Conservation (phyloP, 2,329 filamentous ascomycete species). For the Alternaria arbusti region DNA sequence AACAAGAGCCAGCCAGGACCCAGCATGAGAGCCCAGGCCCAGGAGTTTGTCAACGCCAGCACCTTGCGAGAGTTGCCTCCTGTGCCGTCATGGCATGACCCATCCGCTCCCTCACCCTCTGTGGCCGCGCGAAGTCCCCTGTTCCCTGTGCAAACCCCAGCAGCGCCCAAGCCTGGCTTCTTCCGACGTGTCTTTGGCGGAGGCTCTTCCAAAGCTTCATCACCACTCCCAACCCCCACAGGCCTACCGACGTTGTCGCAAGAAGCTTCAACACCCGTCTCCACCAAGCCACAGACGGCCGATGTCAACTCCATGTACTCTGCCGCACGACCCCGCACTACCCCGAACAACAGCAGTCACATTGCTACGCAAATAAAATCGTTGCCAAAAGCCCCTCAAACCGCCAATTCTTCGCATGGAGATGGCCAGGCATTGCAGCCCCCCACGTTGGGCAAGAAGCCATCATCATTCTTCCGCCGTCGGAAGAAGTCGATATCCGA, state of each 20-base stretch:
- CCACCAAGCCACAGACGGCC: conserved; percentile 26
- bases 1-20: conserved; percentile 52
- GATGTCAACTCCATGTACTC: conserved; percentile 42
- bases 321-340: conserved; percentile 44
- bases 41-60: conserved; percentile 57
- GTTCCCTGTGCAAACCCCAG: conserved; percentile 49
- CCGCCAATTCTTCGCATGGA: conserved; percentile 27
- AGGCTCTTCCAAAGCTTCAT: conserved; percentile 63
- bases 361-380: conserved; percentile 58
- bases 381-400: conserved; percentile 34
- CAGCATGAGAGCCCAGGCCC: conserved; percentile 54
- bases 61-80: conserved; percentile 52
- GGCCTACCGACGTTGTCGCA: conserved; percentile 21
- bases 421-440: conserved; percentile 32
- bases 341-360: conserved; percentile 51
- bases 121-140: conserved; percentile 59
- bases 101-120: conserved; percentile 60
- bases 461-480: conserved; percentile 91
- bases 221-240: conserved; percentile 36
- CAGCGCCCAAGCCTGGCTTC: conserved; percentile 77
- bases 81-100: conserved; percentile 55
- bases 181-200: conserved; percentile 87
- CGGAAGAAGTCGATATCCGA: conserved; percentile 89
- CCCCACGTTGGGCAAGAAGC: conserved; percentile 77
- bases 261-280: conserved; percentile 24